Conservation (phyloP, 768 basidiomycete genomes). For the Mycena galericulata region DNA sequence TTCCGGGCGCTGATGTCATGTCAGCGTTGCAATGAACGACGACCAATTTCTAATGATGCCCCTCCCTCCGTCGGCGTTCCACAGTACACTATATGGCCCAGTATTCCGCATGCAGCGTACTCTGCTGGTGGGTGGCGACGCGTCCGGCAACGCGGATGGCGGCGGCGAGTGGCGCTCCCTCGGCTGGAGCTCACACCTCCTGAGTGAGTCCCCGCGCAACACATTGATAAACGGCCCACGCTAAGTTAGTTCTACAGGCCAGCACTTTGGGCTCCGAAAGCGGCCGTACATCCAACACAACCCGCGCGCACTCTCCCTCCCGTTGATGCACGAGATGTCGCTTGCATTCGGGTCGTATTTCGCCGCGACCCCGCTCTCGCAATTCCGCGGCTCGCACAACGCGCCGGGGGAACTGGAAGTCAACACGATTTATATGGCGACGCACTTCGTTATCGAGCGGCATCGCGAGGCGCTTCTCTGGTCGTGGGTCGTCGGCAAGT, state of each 20-base stretch:
- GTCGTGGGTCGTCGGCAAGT: slow-evolving; percentile 49
- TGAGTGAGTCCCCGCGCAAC: slow-evolving; percentile 39
- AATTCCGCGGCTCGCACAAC: too few relatives aligned
- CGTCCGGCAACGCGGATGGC: slow-evolving; percentile 34
- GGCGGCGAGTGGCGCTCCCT: slow-evolving; percentile 55
- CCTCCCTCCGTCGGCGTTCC: too few relatives aligned
- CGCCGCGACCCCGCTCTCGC: slow-evolving; percentile 41
- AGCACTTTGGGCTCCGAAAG: slow-evolving; percentile 51
- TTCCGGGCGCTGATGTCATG: not conserved
- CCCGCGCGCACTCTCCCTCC: slow-evolving; percentile 48
- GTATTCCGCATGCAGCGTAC: slow-evolving; percentile 51
- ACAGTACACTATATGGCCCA: too few relatives aligned
- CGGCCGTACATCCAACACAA: slow-evolving; percentile 56
- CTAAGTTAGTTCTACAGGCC: too few relatives aligned
- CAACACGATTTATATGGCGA: too few relatives aligned
- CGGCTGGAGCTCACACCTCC: slow-evolving; percentile 48
- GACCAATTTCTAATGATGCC: slow-evolving; percentile 58
- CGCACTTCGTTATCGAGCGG: slow-evolving; percentile 49
- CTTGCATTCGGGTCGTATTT: slow-evolving; percentile 45
- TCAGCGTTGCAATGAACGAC: slow-evolving; percentile 51
- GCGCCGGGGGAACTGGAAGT: too few relatives aligned
- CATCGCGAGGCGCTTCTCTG: slow-evolving; percentile 51
- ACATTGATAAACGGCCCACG: not conserved
- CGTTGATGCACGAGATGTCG: slow-evolving; percentile 49
- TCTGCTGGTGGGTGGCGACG: slow-evolving; percentile 43